Conservation (phyloP, 2,329 filamentous ascomycete species). For the Neonectria ditissima region DNA sequence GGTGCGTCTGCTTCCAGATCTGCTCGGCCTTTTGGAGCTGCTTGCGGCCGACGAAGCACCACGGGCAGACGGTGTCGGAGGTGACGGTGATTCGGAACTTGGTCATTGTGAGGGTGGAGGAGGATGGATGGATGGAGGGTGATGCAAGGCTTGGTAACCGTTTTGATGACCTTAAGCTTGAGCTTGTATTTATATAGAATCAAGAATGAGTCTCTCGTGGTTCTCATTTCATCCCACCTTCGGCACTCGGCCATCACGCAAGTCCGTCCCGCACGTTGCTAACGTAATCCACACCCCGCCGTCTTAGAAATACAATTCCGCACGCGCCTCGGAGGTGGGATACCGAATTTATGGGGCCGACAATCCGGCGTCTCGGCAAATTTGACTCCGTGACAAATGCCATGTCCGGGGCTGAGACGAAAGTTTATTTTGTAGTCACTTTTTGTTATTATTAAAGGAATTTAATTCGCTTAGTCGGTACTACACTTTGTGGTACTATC, state of each 20-base stretch:
- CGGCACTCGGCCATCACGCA: conserved; percentile 4
- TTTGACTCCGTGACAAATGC: neutral
- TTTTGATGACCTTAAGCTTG: neutral
- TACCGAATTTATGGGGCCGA: conserved; percentile 12
- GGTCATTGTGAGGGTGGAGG: conserved; percentile 65
- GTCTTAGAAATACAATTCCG: conserved; percentile 19
- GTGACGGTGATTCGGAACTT: conserved; percentile 59
- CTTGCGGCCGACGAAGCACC: conserved; percentile 63
- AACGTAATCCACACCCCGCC: conserved; percentile 16
- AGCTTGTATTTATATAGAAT: conserved; percentile 1
- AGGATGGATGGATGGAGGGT: neutral
- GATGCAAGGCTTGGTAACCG: neutral
- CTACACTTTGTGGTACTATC: too few relatives aligned
- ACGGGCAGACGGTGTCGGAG: conserved; percentile 64
- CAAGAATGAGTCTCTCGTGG: neutral
- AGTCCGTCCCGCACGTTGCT: conserved; percentile 6
- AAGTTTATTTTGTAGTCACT: too few relatives aligned
- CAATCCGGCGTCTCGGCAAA: neutral
- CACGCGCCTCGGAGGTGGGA: conserved; percentile 15
- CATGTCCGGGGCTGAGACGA: neutral
- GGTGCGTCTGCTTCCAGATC: conserved; percentile 54
- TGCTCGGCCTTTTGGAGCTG: conserved; percentile 60
- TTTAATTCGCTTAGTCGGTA: too few relatives aligned
- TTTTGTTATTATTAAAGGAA: neutral
- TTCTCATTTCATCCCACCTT: conserved; percentile 1